phyloP scores from a whole-genome alignment of 2,329 filamentous ascomycete species.

The Blastomyces percursus region DNA sequence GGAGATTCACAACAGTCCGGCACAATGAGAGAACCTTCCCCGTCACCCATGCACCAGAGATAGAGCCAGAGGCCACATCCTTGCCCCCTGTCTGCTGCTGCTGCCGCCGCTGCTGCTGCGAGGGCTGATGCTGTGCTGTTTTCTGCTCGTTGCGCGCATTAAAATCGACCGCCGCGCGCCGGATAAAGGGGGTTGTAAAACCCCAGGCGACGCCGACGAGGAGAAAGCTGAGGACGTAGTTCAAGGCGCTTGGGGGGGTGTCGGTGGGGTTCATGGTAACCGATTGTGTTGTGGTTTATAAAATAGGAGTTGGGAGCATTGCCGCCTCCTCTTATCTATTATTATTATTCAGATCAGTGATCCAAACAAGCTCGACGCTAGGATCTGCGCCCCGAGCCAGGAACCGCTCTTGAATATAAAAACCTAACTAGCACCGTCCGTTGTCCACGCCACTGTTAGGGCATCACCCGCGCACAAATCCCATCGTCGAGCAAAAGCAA shows the following conservation, averaged over 20 bases:
- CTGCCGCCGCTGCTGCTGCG: too few relatives aligned
- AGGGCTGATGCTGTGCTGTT: background rate
- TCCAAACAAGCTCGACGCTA: background rate
- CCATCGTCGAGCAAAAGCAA: too few relatives aligned
- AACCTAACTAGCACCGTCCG: too few relatives aligned
- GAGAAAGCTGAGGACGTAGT: slow-evolving; percentile 80
- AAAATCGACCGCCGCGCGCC: slow-evolving; percentile 68
- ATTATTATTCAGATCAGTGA: too few relatives aligned
- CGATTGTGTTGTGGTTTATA: too few relatives aligned
- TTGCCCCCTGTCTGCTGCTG: background rate
- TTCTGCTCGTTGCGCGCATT: slow-evolving; percentile 39
- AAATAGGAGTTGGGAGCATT: too few relatives aligned
- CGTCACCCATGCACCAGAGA: slow-evolving; percentile 45
- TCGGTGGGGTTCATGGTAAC: background rate
- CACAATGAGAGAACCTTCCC: slow-evolving; percentile 53
- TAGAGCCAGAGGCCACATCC: slow-evolving; percentile 7
- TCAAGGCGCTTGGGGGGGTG: slow-evolving; percentile 43
- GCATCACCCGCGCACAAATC: too few relatives aligned
- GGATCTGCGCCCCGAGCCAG: background rate
- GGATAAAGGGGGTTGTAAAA: slow-evolving; percentile 85
- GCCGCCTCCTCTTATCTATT: too few relatives aligned
- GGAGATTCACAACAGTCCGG: slow-evolving; percentile 65
- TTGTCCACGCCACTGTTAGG: too few relatives aligned
- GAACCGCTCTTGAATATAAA: too few relatives aligned
- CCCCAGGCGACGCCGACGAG: slow-evolving; percentile 90